Evolutionary conservation across 768 basidiomycete species (phyloP), one percentile per base, ranked within the genome.

Genomic region (Mycena rebaudengoi): DNA sequence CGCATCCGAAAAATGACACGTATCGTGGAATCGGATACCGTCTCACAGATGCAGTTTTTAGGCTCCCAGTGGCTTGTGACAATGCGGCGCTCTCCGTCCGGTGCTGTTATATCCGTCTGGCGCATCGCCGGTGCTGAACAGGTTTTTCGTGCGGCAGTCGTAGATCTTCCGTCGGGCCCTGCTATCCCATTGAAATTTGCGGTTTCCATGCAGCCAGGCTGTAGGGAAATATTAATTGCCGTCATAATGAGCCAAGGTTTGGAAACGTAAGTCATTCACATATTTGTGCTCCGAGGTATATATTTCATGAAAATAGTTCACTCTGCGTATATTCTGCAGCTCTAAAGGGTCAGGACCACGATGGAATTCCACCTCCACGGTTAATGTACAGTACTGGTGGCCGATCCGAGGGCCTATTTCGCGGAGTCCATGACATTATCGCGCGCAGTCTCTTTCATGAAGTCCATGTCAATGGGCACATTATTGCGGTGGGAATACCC

Each of bases 11-110:
- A 74, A 55, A 70, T 81, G 28, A 76, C 71, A 30, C 75, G 77
- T 37, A 76, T 88, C 51, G 70, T 73, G 7, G 71, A 77, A 44
- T 74, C 75, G 18, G 78, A 76, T 30, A 77, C 82, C 20, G 79
- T 84, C 41, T 76, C 78, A 28, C 77, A 80, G 46, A 81, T 87
- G 74, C 80, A 81, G 58, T 75, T 84, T 49, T 76, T 86, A 20
- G 84, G 83, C n/a, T 77, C 80, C 14, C 72, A 78, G 25, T 86
- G 83, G 82, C 80, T 87, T 23, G 76, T 85, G 5, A 80, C 80
- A 25, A 75, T 84, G 26, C 75, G 76, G 49, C 76, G 78, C 45
- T 60, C 63, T 41, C 69, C 69, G 8, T 55, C 55, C 44, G 69
- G 67, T 7, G 78, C 82, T 6, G 73, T 75, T 29, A 67, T 88